Base-by-base conservation (phyloP, 2,329 filamentous ascomycete species). In the Apiospora sp. region DNA sequence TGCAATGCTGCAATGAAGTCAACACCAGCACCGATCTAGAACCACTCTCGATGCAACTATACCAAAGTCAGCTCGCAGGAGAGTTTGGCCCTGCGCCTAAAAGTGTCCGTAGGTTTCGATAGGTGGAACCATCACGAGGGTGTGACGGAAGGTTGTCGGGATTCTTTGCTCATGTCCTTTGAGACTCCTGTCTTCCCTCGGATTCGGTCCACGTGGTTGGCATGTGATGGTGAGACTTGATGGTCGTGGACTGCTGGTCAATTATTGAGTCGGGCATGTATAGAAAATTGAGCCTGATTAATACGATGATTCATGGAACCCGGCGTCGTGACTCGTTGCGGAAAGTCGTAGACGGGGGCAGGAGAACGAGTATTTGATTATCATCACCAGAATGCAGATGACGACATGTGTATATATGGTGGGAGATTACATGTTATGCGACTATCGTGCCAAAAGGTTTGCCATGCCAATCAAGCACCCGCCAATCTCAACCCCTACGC, bases 41-140 rank as follows among this genome's bases (percentile, higher is more conserved):
- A 49, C 37, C 49, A 27, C 49, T 14, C 27, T 30, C 5, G 54
- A 61, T 34, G 19, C 54, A 61, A 22, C 30, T 34, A 37, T 37
- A n/a, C 22, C n/a, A 49, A 34, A 61, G 30, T 37, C 54, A 61
- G 58, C 58, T 64, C 30, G 58, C 2, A 22, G 58, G 34, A 64
- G 34, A 64, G 58, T 64, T 64, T 64, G 58, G 34, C 58, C 58
- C 58, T 64, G 58, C 58, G 58, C 58, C 58, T 64, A 64, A 64
- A 64, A n/a, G 10, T 22, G 34, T 10, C 34, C 19, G 41, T n/a
- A 34, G 46, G 22, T 64, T 41, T 64, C 19, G 58, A 64, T 22
- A 12, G 27, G 58, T 19, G 14, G 14, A 64, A 64, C 34, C 58
- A 41, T 64, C 34, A 41, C 58, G 58, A 24, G 37, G 58, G n/a